Evolutionary conservation across 2,329 filamentous ascomycete genomes (phyloP).

Genomic region (Ophiocordyceps camponoti-rufipedis): DNA sequence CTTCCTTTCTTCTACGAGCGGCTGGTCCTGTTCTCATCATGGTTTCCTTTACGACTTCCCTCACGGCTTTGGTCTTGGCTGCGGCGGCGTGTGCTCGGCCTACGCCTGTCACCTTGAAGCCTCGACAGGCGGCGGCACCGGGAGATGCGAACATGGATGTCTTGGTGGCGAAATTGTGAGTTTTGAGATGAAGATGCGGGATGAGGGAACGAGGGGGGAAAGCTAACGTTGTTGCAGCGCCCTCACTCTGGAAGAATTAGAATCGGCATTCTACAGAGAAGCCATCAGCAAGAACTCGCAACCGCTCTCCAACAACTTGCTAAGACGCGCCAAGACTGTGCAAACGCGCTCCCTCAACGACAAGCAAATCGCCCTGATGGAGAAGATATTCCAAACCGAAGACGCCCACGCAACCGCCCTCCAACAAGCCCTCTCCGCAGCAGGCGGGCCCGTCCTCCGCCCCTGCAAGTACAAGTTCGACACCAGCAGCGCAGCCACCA

Average conservation of each 20-base stretch:
- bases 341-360: constrained; percentile 18
- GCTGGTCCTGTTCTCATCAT: constrained; percentile 8
- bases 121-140: constrained; percentile 21
- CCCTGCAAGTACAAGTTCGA: constrained; percentile 58
- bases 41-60: constrained; percentile 18
- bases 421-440: constrained; percentile 39
- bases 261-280: constrained; percentile 24
- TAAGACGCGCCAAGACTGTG: constrained; percentile 16
- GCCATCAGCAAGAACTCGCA: too few relatives aligned
- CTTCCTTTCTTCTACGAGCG: constrained; percentile 1
- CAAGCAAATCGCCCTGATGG: constrained; percentile 18
- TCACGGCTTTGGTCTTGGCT: constrained; percentile 24
- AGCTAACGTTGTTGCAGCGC: neutral
- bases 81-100: constrained; percentile 29
- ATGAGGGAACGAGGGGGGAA: too few relatives aligned
- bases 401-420: constrained; percentile 21
- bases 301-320: too few relatives aligned
- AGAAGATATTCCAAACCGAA: constrained; percentile 45
- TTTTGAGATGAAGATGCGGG: neutral
- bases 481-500: constrained; percentile 44
- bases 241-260: neutral
- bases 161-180: constrained; percentile 34
- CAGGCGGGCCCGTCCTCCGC: constrained; percentile 45
- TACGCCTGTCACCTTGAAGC: constrained; percentile 22
- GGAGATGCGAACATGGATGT: constrained; percentile 26